Conservation (phyloP, 345 rosid genomes). For the Eucalyptus pauciflora region DNA sequence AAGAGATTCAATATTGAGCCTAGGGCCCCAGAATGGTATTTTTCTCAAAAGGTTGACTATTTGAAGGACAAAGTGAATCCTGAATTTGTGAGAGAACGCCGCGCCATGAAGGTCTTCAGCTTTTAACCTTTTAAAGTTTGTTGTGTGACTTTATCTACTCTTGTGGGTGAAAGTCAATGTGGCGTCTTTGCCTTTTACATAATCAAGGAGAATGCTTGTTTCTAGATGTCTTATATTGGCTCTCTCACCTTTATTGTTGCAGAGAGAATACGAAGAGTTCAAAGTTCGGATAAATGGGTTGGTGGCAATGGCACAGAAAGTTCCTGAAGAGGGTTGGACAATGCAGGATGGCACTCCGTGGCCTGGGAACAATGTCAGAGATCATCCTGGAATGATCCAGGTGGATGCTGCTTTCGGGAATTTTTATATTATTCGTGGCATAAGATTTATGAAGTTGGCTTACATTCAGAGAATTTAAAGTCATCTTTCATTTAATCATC, state of each 20-base stretch:
- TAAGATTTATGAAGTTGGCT: neutral
- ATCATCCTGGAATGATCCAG: constrained; percentile 98
- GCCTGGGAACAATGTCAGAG: constrained; percentile 87
- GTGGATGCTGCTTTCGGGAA: constrained; percentile 12
- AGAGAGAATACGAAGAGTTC: constrained; percentile 90
- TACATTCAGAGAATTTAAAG: neutral
- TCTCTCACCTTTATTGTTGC: neutral
- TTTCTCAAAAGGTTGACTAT: constrained; percentile 67
- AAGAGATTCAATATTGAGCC: constrained; percentile 74
- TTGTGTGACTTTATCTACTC: neutral
- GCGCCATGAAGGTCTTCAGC: constrained; percentile 68
- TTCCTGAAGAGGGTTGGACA: constrained; percentile 95
- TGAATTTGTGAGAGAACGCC: constrained; percentile 59
- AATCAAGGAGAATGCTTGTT: neutral
- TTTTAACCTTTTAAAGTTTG: neutral
- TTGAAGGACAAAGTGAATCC: constrained; percentile 66
- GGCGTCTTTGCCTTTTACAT: neutral
- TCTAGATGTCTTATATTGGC: neutral
- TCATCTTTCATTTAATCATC: neutral
- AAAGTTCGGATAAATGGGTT: constrained; percentile 70
- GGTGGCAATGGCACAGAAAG: constrained; percentile 77
- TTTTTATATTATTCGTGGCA: neutral
- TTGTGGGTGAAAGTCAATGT: neutral
- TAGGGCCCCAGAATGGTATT: constrained; percentile 92
- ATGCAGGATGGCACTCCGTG: constrained; percentile 95